Percentiles rank a stretch among this genome's conserved stretches.
Conservation (phyloP, 169 alveolate genomes). For the Plasmodium vivax region DNA sequence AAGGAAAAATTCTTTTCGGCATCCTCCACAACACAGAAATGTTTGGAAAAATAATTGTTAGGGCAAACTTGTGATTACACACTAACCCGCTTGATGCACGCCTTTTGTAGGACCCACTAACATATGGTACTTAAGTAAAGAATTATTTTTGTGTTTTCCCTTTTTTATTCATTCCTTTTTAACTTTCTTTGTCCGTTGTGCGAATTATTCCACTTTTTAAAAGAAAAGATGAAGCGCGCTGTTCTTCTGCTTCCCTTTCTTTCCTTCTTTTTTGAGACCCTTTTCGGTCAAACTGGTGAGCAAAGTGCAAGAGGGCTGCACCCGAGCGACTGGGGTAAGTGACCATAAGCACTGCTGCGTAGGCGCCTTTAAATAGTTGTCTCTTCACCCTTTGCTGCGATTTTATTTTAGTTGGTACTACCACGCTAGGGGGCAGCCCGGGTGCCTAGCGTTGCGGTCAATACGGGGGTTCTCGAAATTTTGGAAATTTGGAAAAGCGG, state of each 20-base stretch:
- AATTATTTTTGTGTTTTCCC: neutral
- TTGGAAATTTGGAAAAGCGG: neutral
- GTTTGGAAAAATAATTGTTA: neutral
- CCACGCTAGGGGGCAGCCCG: neutral
- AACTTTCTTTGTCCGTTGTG: neutral
- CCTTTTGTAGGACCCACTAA: neutral
- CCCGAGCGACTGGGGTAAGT: neutral
- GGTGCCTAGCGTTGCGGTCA: neutral
- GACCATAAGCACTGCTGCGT: neutral
- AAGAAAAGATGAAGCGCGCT: neutral
- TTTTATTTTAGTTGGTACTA: constrained; percentile 4
- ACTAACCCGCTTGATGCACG: neutral
- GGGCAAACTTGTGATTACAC: neutral
- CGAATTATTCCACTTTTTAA: neutral
- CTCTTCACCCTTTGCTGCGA: neutral
- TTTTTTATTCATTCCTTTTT: neutral
- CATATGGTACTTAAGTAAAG: neutral
- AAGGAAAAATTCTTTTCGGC: neutral
- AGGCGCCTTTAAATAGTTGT: constrained; percentile 1
- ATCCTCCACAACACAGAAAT: neutral
- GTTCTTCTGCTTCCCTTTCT: neutral
- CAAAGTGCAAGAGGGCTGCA: neutral
- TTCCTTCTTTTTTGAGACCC: neutral
- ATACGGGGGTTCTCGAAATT: neutral
- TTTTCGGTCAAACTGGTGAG: neutral